Base-by-base conservation (phyloP, 139 green algal species). In the Tetradesmus lagerheimii region DNA sequence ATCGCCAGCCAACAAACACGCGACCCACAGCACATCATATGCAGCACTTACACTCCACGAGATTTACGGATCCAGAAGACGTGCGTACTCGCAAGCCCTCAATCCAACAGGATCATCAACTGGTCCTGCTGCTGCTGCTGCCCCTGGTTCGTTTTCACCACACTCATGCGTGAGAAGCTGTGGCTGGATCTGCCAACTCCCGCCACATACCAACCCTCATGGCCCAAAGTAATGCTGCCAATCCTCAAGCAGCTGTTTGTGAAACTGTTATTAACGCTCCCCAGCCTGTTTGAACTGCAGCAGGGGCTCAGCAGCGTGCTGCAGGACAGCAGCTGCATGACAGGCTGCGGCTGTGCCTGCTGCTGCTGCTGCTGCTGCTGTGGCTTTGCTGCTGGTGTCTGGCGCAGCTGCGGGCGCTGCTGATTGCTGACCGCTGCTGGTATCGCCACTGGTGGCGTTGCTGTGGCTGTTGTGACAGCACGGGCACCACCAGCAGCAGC, bases 291-390 rank as follows among this genome's bases (percentile, higher is more conserved):
- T 37, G 2, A 57, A 16, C 37, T 83, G 37, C 34, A 57, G 77
- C 50, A 64, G 50, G 50, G 37, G 77, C 77, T 83, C 37, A 62
- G 37, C 77, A 83, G 38, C 23, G 23, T 57, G 39, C 77, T 83
- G 77, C 77, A 83, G 23, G 77, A 83, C 77, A 83, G 77, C 77
- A 83, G 77, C 20, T 83, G 77, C 77, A 83, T 53, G 16, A 57
- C 77, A 34, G 77, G 38, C 78, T 25, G 38, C 78, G n/a, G n/a
- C n/a, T n/a, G n/a, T n/a, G n/a, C n/a, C n/a, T 84, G 78, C 78
- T 84, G 78, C 78, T 4, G 78, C 78, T 66, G 78, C 39, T 37
- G 16, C 41, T 84, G 78, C 78, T 81, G 75, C 75, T 47, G 75
- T 34, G 9, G 75, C 75, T 43, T 76, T 0, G 0, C 66, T 3